Evolutionary conservation across 192 early-diverging fungal genomes (phyloP).

Genomic region (Geranomyces variabilis): DNA sequence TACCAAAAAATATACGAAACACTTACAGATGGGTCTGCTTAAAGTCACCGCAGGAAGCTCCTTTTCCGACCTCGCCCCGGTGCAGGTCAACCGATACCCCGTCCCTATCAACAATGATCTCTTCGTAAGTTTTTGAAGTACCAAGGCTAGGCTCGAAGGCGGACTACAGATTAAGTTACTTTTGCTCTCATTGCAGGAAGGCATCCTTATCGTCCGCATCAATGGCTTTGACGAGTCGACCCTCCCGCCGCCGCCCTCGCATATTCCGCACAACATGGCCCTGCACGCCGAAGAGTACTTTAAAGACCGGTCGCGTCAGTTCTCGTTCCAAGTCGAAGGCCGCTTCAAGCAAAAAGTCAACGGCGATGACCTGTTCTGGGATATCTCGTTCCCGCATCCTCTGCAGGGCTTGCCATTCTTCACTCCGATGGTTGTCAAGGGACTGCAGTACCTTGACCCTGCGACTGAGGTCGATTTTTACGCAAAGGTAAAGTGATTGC

Average conservation of each 20-base stretch:
- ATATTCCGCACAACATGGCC: constrained; percentile 3
- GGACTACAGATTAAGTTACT: too few relatives aligned
- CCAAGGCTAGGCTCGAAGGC: too few relatives aligned
- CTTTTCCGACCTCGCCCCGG: not conserved
- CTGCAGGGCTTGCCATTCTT: constrained; percentile 24
- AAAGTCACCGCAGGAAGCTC: constrained; percentile 13
- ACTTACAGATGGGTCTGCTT: constrained; percentile 8
- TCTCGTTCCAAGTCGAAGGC: constrained; percentile 32
- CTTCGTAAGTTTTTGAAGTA: constrained; percentile 29
- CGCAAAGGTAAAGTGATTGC: constrained; percentile 6
- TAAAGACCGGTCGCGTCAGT: constrained; percentile 22
- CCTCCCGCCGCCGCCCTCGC: constrained; percentile 7
- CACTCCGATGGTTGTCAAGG: constrained; percentile 35
- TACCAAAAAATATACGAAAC: too few relatives aligned
- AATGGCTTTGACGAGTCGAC: constrained; percentile 28
- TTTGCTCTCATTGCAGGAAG: constrained; percentile 17
- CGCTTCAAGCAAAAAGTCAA: constrained; percentile 34
- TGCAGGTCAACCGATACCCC: constrained; percentile 28
- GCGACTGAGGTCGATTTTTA: constrained; percentile 35
- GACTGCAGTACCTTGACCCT: constrained; percentile 33
- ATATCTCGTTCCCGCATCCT: constrained; percentile 23
- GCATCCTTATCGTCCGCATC: constrained; percentile 26
- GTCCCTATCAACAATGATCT: constrained; percentile 29
- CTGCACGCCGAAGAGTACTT: constrained; percentile 27
- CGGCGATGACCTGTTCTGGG: constrained; percentile 37